Percentiles rank a stretch among this genome's conserved stretches.
These are phyloP conservation scores for Chlamydomonas sp. DNA, from an alignment of 139 green algal species.

Conservation along the genomic window DNA sequence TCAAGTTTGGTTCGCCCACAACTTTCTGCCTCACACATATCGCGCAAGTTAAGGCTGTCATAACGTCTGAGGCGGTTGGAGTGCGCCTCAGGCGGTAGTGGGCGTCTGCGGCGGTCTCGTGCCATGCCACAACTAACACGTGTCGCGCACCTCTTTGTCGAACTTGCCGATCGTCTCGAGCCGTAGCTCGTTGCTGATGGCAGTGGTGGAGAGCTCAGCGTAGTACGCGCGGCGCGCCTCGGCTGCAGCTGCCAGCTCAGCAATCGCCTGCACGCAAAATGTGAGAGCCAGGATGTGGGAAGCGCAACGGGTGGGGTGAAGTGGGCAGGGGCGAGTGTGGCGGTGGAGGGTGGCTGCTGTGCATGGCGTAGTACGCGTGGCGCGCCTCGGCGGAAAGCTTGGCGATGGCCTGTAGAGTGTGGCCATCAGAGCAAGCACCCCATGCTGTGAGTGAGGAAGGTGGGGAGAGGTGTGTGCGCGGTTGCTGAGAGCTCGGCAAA, in stretches of 20 bases:
- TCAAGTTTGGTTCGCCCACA: no score
- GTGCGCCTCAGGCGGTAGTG: no score
- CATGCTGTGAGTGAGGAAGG: no score
- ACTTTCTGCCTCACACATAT: no score
- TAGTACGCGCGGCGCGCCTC: conserved; percentile 28
- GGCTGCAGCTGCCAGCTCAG: conserved; percentile 19
- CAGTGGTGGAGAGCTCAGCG: conserved; percentile 23
- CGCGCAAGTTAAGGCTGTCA: no score
- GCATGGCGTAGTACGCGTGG: neutral
- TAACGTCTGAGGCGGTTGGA: no score
- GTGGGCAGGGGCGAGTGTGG: no score
- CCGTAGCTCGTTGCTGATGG: conserved; percentile 37
- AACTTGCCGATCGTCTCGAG: conserved; percentile 35
- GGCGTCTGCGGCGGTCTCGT: neutral
- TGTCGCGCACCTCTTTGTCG: no score
- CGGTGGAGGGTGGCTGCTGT: neutral
- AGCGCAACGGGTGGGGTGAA: no score
- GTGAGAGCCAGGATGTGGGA: no score
- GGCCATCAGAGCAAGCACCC: conserved; percentile 40
- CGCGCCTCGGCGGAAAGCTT: conserved; percentile 19
- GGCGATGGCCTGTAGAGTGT: conserved; percentile 23
- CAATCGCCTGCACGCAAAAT: conserved; percentile 20
- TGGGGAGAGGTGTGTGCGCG: no score
- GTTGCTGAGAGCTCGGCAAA: conserved; percentile 25
- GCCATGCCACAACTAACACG: neutral